Conservation (phyloP, 331 rosid genomes). For the Phaseolus coccineus region DNA sequence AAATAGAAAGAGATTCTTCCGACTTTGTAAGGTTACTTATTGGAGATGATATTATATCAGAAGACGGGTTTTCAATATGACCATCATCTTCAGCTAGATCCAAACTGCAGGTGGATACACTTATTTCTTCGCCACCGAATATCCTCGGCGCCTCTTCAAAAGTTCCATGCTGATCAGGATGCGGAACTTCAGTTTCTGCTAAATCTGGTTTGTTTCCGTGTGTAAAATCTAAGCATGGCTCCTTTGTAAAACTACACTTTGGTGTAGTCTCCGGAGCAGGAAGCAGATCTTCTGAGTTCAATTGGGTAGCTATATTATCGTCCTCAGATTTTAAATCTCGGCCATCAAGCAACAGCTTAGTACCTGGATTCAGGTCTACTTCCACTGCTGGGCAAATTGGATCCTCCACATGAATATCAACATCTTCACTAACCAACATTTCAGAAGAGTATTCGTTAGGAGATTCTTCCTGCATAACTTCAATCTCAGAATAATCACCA, state of each 20-base stretch:
- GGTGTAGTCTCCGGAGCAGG: conserved; percentile 34
- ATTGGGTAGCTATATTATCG: conserved; percentile 43
- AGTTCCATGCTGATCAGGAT: conserved; percentile 42
- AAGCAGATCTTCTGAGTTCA: conserved; percentile 51
- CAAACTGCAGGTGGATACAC: conserved; percentile 46
- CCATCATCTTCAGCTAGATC: conserved; percentile 46
- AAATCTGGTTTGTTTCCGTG: conserved; percentile 50
- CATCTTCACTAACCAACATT: conserved; percentile 42
- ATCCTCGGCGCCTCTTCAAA: conserved; percentile 50
- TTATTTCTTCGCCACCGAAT: conserved; percentile 48
- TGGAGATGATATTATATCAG: conserved; percentile 47
- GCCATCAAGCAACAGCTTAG: conserved; percentile 39
- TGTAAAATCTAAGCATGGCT: conserved; percentile 38
- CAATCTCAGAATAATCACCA: conserved; percentile 40
- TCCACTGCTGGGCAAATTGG: conserved; percentile 46
- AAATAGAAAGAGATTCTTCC: conserved; percentile 44
- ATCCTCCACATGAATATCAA: conserved; percentile 54
- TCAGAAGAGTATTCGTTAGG: conserved; percentile 48
- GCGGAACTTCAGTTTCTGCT: conserved; percentile 42
- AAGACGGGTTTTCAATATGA: conserved; percentile 47
- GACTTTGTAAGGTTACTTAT: conserved; percentile 20
- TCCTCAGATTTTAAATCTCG: conserved; percentile 46
- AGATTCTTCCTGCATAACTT: conserved; percentile 50
- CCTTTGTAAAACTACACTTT: conserved; percentile 37
- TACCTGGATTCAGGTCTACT: conserved; percentile 43